Evolutionary conservation across 2,329 filamentous ascomycete species (phyloP), one percentile per base, ranked within the genome.

Genomic region (Epichloe gansuensis): DNA sequence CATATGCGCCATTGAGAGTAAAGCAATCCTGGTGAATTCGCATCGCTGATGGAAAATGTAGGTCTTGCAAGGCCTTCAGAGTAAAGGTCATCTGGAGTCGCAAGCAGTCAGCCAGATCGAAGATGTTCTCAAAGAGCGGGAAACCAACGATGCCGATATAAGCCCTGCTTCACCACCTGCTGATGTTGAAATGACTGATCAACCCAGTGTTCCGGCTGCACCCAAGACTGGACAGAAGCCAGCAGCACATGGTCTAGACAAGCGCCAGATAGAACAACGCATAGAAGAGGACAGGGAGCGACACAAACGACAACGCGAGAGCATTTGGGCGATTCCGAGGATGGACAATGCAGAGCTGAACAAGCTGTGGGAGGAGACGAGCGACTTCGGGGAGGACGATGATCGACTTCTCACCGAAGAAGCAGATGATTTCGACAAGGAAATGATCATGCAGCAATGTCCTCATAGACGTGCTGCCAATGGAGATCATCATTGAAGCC

Each of bases 231-330:
- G 61, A 11, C 67, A 59, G 54, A 63, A 60, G 53, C 61, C 57
- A 45, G 64, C 56, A 53, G 61, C 65, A 5, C 67, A 70, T 31
- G 66, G 71, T 15, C 66, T 93, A 49, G 88, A 96, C 62, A 93
- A 91, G 69, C 79, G 85, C 52, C 87, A 95, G 69, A 87, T 96
- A 50, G 90, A 97, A 70, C 90, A 97, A 71, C 77, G 93, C 41
- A 95, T 98, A 56, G 94, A 98, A 61, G 94, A 98, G 69, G 93
- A 98, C 67, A 76, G 93, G 3, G 93, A 98, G 67, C 75, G 93
- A 43, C 94, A 98, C 68, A 98, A 98, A 74, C 75, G 91, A 43
- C 73, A 91, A 61, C 74, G 93, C 23, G 93, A 98, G 70, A 89
- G 84, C 60, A 94, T 95, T 56, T 98, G 94, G 93, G 88, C 89